Evolutionary conservation across 2,329 filamentous ascomycete genomes (phyloP).

Genomic region (Ophiostoma sp.): DNA sequence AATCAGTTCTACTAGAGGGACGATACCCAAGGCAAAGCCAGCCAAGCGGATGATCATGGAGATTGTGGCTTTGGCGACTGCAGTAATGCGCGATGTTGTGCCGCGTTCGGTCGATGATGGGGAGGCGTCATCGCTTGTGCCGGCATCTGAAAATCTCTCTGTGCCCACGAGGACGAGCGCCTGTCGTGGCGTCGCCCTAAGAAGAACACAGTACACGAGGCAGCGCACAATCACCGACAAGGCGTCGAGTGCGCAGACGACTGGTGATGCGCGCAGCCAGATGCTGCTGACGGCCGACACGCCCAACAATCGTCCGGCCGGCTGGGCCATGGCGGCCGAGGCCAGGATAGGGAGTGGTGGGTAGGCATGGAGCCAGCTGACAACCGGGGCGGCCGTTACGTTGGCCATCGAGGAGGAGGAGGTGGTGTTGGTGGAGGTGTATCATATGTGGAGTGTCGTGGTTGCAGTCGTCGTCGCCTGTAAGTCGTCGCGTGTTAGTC

Average conservation of each 20-base stretch:
- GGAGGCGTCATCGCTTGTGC: neutral
- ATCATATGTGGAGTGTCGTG: neutral
- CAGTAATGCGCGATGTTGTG: neutral
- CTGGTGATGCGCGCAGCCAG: constrained; percentile 24
- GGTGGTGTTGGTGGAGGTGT: neutral
- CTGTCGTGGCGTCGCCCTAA: neutral
- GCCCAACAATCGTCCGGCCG: constrained; percentile 17
- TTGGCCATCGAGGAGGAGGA: neutral
- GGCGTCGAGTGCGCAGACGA: constrained; percentile 21
- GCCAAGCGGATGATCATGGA: neutral
- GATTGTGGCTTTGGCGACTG: neutral
- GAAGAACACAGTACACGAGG: constrained; percentile 12
- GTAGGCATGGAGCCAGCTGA: constrained; percentile 23
- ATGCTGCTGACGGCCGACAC: neutral
- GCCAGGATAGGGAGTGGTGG: constrained; percentile 20
- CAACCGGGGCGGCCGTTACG: neutral
- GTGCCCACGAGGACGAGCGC: constrained; percentile 9
- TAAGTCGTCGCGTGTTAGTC: neutral
- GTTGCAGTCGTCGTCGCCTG: neutral
- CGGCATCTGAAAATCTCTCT: neutral
- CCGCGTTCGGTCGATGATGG: neutral
- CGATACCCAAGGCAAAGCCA: neutral
- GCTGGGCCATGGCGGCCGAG: constrained; percentile 21
- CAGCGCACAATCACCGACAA: constrained; percentile 12
- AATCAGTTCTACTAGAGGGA: neutral